phyloP scores from a whole-genome alignment of 148 eudicot species.

The Spergularia bocconei region DNA sequence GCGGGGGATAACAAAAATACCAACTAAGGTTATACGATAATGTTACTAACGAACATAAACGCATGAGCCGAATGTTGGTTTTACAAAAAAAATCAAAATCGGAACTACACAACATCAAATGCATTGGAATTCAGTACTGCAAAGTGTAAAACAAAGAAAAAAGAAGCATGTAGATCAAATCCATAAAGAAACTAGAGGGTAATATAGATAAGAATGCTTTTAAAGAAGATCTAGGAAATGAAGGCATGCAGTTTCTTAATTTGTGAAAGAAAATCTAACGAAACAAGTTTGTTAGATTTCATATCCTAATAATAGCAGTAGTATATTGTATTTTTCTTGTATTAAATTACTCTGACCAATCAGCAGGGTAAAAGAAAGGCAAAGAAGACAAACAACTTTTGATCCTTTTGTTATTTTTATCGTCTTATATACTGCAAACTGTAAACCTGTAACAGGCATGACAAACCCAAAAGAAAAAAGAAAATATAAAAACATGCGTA shows the following conservation, averaged over 20 bases:
- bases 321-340: too few species aligned
- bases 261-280: slow-evolving; percentile 32
- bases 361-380: slow-evolving; percentile 6
- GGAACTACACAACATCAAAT: too few species aligned
- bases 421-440: slow-evolving; percentile 7
- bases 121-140: too few species aligned
- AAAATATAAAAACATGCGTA: background rate
- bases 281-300: slow-evolving; percentile 12
- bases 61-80: too few species aligned
- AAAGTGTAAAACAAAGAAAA: too few species aligned
- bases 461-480: slow-evolving; percentile 1
- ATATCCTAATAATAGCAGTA: too few species aligned
- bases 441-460: background rate
- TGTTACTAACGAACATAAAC: too few species aligned
- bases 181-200: too few species aligned
- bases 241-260: slow-evolving; percentile 30
- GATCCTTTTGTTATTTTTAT: slow-evolving; percentile 6
- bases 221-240: slow-evolving; percentile 14
- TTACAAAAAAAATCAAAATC: too few species aligned
- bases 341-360: slow-evolving; percentile 19
- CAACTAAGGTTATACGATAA: too few species aligned
- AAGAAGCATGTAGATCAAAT: too few species aligned
- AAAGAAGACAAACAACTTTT: slow-evolving; percentile 19
- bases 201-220: slow-evolving; percentile 5
- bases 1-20: too few species aligned